Evolutionary conservation across 306 rosid species (phyloP), one percentile per base, ranked within the genome.

Genomic region (Coriaria nepalensis): DNA sequence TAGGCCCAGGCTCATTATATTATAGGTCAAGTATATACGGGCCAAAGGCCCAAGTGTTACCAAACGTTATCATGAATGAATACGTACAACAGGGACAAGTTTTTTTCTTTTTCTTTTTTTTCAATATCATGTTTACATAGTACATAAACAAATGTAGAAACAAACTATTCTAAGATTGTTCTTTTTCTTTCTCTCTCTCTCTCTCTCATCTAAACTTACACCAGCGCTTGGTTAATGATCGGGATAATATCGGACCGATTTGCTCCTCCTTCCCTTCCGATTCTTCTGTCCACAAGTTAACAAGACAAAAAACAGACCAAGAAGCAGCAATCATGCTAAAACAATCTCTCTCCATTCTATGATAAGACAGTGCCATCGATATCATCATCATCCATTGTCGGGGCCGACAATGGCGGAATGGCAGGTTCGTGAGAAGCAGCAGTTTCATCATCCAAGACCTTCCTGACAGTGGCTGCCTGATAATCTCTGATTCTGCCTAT

Each of bases 321-420:
- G 39, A 52, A 51, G 48, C 51, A 48, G 57, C 51, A 13, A 40
- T 42, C 47, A 44, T 7, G 37, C 40, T 13, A 54, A 20, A 20
- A 20, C 29, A 20, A 20, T 20, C 29, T 20, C 29, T 20, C 29
- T 20, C 2, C 9, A n/a, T 11, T 8, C 10, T 12, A 55, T 35
- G 36, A 12, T 8, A 55, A 43, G 35, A 9, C 11, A 4, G 33
- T 11, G 12, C 32, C 13, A 6, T 37, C 29, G 29, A 1, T 20
- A 20, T 57, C 62, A 49, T 46, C 66, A 40, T 59, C 77, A 43
- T 73, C 73, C 56, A 59, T 53, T 47, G 40, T 78, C 0, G 95
- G 97, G 4, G 97, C 85, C 13, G 97, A 75, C 65, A 72, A 49
- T 6, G 95, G 97, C 5, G 97, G 97, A 40, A 81, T 68, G 4